These are phyloP conservation scores for Lumnitzera littorea DNA, from an alignment of 345 rosid species.

Conservation along the genomic window DNA sequence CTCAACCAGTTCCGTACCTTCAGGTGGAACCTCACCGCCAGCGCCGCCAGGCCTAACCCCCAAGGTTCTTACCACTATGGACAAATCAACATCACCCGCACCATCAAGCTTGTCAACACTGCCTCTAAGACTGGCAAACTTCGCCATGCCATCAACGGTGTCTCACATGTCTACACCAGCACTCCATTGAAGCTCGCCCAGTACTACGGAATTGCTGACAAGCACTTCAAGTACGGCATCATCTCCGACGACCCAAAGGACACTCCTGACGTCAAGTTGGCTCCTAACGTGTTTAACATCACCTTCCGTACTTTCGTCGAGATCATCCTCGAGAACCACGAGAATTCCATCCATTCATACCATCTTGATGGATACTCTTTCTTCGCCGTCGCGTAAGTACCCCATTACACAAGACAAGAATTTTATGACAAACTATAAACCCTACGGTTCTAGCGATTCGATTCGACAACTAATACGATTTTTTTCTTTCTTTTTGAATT, in stretches of 20 bases:
- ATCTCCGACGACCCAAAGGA: conserved; percentile 39
- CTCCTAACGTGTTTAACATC: conserved; percentile 46
- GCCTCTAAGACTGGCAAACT: conserved; percentile 32
- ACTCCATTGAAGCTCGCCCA: conserved; percentile 70
- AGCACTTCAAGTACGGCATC: conserved; percentile 50
- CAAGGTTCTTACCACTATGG: conserved; percentile 83
- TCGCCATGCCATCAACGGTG: conserved; percentile 57
- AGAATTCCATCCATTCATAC: conserved; percentile 58
- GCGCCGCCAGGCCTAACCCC: conserved; percentile 79
- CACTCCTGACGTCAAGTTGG: conserved; percentile 11
- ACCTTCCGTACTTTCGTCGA: conserved; percentile 71
- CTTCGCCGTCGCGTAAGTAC: conserved; percentile 71
- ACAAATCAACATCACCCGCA: conserved; percentile 55
- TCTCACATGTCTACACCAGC: conserved; percentile 40
- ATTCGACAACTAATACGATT: background rate
- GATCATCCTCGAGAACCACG: conserved; percentile 70
- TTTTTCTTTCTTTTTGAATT: background rate
- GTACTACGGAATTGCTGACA: conserved; percentile 33
- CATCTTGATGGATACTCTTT: conserved; percentile 68
- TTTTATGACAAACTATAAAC: no score
- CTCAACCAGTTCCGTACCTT: conserved; percentile 65
- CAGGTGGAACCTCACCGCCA: conserved; percentile 72
- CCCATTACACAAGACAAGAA: background rate
- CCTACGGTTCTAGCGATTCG: no score
- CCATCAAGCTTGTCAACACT: conserved; percentile 52